A percentile compares a stretch with the other conserved stretches of the same genome.
phyloP scores from a whole-genome alignment of 2,329 filamentous ascomycete species.

The Fusarium scirpi region DNA sequence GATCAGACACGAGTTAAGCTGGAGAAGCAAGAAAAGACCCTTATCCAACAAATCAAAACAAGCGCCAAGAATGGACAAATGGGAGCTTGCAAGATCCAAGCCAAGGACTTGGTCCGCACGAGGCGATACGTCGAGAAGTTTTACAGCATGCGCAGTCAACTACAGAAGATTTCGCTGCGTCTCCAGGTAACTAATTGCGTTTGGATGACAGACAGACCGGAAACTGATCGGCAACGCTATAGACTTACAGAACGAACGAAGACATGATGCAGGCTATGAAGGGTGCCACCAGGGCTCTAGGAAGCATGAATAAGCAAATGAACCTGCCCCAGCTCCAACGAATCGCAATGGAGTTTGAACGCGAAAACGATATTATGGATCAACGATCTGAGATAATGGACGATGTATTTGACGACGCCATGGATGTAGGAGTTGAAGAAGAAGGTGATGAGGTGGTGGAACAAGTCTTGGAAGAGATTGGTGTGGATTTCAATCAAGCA shows the following conservation, averaged over 20 bases:
- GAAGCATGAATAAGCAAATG: conserved; percentile 98
- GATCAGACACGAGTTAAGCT: conserved; percentile 95
- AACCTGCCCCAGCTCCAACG: conserved; percentile 94
- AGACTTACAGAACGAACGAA: conserved; percentile 98
- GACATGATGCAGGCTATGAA: conserved; percentile 99
- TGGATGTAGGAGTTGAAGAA: conserved; percentile 89
- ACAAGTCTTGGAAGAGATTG: conserved; percentile 96
- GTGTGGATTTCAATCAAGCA: conserved; percentile 88
- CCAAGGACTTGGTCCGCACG: conserved; percentile 94
- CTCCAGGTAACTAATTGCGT: conserved; percentile 76
- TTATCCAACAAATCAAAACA: conserved; percentile 96
- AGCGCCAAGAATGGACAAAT: conserved; percentile 98
- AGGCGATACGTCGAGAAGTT: conserved; percentile 97
- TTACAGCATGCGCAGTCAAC: conserved; percentile 95
- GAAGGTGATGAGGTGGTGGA: conserved; percentile 98
- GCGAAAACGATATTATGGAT: conserved; percentile 99
- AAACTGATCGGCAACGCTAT: conserved; percentile 30
- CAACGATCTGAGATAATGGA: conserved; percentile 99
- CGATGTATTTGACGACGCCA: conserved; percentile 96
- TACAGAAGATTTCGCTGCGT: conserved; percentile 93
- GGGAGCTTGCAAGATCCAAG: conserved; percentile 98
- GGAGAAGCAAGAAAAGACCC: conserved; percentile 98
- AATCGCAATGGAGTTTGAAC: conserved; percentile 99
- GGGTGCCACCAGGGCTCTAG: conserved; percentile 89
- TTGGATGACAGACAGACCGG: neutral